Evolutionary conservation across 139 green algal genomes (phyloP).

Genomic region (Nannochloris sp.): DNA sequence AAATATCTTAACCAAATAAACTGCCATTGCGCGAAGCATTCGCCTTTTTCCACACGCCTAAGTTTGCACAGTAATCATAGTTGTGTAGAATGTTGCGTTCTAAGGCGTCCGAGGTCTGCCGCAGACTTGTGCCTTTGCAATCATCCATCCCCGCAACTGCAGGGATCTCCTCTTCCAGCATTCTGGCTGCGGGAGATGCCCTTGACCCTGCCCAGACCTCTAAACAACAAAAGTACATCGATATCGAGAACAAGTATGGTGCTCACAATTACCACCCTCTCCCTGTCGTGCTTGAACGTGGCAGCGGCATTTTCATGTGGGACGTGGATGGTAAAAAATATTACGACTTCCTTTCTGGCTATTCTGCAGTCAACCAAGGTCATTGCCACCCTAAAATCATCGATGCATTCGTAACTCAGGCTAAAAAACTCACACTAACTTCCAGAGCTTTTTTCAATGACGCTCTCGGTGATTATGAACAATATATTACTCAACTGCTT

Average conservation of each 20-base stretch:
- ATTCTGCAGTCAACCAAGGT: conserved; percentile 94
- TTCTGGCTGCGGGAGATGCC: background rate
- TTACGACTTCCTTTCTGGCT: conserved; percentile 85
- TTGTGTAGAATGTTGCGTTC: background rate
- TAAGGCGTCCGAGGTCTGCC: background rate
- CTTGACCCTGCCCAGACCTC: conserved; percentile 16
- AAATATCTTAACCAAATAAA: no score
- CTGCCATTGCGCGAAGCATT: no score
- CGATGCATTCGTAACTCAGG: conserved; percentile 74
- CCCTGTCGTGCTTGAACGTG: conserved; percentile 72
- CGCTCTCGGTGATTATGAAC: conserved; percentile 84
- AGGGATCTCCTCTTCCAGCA: background rate
- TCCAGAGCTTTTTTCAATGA: conserved; percentile 97
- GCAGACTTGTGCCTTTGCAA: background rate
- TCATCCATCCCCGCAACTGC: background rate
- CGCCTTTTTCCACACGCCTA: no score
- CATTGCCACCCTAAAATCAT: conserved; percentile 97
- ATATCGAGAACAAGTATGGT: conserved; percentile 68
- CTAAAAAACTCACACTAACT: conserved; percentile 77
- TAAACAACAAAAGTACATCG: conserved; percentile 58
- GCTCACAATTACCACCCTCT: conserved; percentile 91
- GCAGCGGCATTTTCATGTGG: conserved; percentile 72
- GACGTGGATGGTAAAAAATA: conserved; percentile 79
- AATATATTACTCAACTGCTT: conserved; percentile 87
- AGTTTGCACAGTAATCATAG: no score